Evolutionary conservation across 1,139 yeast species (phyloP), one percentile per base, ranked within the genome.

Genomic region (Neolecta irregularis): DNA sequence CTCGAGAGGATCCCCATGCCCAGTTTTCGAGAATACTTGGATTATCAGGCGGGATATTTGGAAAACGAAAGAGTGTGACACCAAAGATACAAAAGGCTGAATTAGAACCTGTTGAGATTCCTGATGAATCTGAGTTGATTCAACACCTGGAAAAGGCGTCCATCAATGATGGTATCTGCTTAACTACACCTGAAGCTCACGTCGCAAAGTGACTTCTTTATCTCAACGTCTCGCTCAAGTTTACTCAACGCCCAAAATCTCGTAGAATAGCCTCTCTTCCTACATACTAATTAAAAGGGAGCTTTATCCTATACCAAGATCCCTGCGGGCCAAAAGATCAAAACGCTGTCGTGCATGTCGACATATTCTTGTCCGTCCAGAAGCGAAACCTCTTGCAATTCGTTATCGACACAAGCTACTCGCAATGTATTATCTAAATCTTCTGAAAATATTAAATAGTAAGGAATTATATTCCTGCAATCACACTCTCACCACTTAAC

Each of bases 281-380:
- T 28, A 28, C 9, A 6, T 13, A 30, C 17, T 24, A 8, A 33
- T 4, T 16, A 9, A 13, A 6, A 16, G 36, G 13, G 15, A 26
- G 13, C 26, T 43, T n/a, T 23, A 32, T 12, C 46, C 46, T 4
- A 15, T 35, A 3, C 44, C 47, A 2, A 37, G 38, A 4, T 34
- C 34, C n/a, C 37, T 45, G 16, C 41, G 47, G 5, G 32, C 47
- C 3, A 39, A 46, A n/a, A 34, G 45, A 11, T 35, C 48, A 12
- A 42, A 44, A 25, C 41, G 48, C 7, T 45, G 48, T 28, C 38
- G 44, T 11, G 46, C 45, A 6, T 45, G 48, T 33, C 36, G 46
- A 15, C 45, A 41, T 24, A 42, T 45, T 17, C 39, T 45, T 12
- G 47, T 45, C n/a, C 37, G 44, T n/a, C 48, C 47, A 2, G 48